Base-by-base conservation (phyloP, 2,329 filamentous ascomycete genomes). In the Fonsecaea nubica region DNA sequence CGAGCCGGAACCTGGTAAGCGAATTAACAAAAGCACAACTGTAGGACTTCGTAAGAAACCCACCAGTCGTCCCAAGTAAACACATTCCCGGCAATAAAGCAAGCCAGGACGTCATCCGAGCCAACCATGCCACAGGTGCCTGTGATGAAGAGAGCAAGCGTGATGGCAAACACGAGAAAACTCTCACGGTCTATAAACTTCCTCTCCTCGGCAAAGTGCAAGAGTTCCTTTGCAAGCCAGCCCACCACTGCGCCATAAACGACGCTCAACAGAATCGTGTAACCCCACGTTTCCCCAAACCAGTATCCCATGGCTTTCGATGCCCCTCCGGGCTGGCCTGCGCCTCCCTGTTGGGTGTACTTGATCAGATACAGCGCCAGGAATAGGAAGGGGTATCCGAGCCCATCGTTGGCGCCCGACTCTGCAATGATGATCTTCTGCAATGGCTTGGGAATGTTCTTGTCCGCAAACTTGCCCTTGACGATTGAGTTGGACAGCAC, bases 391-490 rank as follows among this genome's bases (percentile, higher is more conserved):
- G 92, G 93, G 73, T 97, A 97, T 0, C 92, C 92, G 40, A 94
- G 83, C 0, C 93, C 93, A 78, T 97, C 93, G 74, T 97, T 97
- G 1, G 92, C 91, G 1, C 93, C 93, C 0, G 91, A 93, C 79
- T 97, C 93, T 38, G 88, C 90, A 57, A 91, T 85, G 74, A 92
- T 91, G 72, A 92, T 92, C 70, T 90, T 88, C 80, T 96, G 92
- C 57, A 97, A 81, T 33, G 89, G 86, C 64, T 88, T 89, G 0
- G 93, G 92, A 18, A 97, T 89, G 75, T 97, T 95, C 73, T 93
- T 90, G 74, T 97, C 93, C 0, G 93, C 93, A 75, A 96, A 97
- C 73, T 92, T 93, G 36, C 93, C 93, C 80, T 97, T 97, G 54
- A 97, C 92, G 64, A 97, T 96, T 2, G 91, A 91, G 70, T 95